A percentile compares a stretch with the other conserved stretches of the same genome.
Evolutionary conservation across 2,329 filamentous ascomycete species (phyloP).

Genomic region (Tympanopsis confertula): DNA sequence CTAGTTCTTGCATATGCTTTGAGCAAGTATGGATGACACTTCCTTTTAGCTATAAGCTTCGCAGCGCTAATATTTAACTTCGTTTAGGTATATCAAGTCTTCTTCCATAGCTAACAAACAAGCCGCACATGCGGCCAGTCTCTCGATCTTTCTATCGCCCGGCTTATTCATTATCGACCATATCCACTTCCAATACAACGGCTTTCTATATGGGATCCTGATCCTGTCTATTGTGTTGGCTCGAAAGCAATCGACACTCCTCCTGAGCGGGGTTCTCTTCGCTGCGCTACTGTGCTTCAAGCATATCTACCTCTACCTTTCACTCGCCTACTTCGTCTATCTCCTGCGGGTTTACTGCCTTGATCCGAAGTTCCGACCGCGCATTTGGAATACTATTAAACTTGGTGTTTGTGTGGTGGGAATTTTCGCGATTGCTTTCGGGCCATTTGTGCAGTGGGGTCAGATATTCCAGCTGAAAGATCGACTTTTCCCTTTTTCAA

Average conservation of each 20-base stretch:
- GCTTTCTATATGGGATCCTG: slow-evolving; percentile 84
- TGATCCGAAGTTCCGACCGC: slow-evolving; percentile 63
- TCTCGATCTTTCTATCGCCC: slow-evolving; percentile 83
- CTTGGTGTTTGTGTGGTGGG: slow-evolving; percentile 61
- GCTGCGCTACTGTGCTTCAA: slow-evolving; percentile 83
- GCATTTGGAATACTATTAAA: slow-evolving; percentile 71
- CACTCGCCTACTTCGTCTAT: slow-evolving; percentile 90
- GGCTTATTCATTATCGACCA: slow-evolving; percentile 95
- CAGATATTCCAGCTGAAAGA: slow-evolving; percentile 77
- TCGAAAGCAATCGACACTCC: slow-evolving; percentile 60
- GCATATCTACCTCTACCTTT: slow-evolving; percentile 94
- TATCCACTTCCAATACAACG: slow-evolving; percentile 98
- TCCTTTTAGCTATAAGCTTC: not conserved
- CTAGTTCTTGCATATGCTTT: slow-evolving; percentile 74
- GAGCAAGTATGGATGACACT: slow-evolving; percentile 33
- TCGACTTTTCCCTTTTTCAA: slow-evolving; percentile 83
- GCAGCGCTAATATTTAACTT: slow-evolving; percentile 2
- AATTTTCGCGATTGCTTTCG: slow-evolving; percentile 73
- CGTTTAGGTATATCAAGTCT: slow-evolving; percentile 62
- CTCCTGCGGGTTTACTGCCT: slow-evolving; percentile 84
- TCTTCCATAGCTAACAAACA: slow-evolving; percentile 53
- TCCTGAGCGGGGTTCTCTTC: slow-evolving; percentile 73
- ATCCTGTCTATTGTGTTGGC: slow-evolving; percentile 78
- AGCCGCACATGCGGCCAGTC: slow-evolving; percentile 71
- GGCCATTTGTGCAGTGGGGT: slow-evolving; percentile 70